Percentiles rank a stretch among this genome's conserved stretches.
These are phyloP conservation scores for Domatiomyces catenatus DNA, from an alignment of 2,329 filamentous ascomycete species.

Conservation along the genomic window DNA sequence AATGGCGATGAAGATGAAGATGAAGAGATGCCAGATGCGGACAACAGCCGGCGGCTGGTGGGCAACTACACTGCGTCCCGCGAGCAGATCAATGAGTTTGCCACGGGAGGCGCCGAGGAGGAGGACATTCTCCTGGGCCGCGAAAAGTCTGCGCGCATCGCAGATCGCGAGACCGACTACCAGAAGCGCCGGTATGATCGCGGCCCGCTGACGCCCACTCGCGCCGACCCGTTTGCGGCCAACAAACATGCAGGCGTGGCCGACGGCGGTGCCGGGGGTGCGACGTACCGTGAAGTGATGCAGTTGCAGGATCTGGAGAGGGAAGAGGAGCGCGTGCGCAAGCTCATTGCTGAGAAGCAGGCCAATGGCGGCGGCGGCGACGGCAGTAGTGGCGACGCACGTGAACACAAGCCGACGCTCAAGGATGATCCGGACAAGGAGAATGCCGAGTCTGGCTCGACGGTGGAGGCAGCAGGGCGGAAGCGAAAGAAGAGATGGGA, in stretches of 20 bases:
- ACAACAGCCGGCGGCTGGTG: slow-evolving; percentile 58
- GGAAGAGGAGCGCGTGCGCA: slow-evolving; percentile 76
- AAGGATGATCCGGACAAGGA: slow-evolving; percentile 53
- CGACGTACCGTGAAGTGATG: slow-evolving; percentile 86
- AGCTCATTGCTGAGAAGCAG: slow-evolving; percentile 63
- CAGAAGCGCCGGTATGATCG: slow-evolving; percentile 91
- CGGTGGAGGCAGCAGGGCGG: slow-evolving; percentile 47
- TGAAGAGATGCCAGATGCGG: slow-evolving; percentile 59
- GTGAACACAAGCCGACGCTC: slow-evolving; percentile 57
- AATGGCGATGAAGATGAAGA: no score
- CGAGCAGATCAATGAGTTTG: slow-evolving; percentile 87
- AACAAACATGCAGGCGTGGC: slow-evolving; percentile 50
- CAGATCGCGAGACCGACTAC: slow-evolving; percentile 90
- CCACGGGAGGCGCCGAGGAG: slow-evolving; percentile 77
- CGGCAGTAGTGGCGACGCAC: slow-evolving; percentile 3
- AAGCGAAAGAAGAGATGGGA: slow-evolving; percentile 97
- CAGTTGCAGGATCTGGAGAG: slow-evolving; percentile 75
- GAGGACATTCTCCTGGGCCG: slow-evolving; percentile 73
- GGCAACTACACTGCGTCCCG: slow-evolving; percentile 92
- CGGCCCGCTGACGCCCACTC: slow-evolving; percentile 60
- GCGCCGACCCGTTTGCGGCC: slow-evolving; percentile 70
- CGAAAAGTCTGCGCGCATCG: slow-evolving; percentile 81
- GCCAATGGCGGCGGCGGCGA: slow-evolving; percentile 29
- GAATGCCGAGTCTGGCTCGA: slow-evolving; percentile 53
- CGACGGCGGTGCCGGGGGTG: slow-evolving; percentile 43